Evolutionary conservation across 1,284 basidiomycete genomes (phyloP), one percentile per base, ranked within the genome.

Genomic region (Rhodotorula sp.): DNA sequence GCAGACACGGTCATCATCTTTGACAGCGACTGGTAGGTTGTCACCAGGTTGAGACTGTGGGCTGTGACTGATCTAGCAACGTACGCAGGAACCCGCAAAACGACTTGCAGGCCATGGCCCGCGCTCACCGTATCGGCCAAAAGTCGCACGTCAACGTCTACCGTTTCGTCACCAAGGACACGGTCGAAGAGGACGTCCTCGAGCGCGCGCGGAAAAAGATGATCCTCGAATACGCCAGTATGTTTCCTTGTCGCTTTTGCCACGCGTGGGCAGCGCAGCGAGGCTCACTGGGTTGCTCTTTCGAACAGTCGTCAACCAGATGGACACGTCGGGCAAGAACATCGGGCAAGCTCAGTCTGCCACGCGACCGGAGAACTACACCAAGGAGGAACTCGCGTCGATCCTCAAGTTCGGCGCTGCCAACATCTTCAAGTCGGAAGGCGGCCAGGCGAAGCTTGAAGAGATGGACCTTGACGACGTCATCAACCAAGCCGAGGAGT

Each of bases 401-500:
- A 97, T 99, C 70, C 87, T 99, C 82, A 99, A 99, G 84, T 99
- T 97, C 81, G 97, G 97, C 67, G 97, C 97, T 15, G 93, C 95
- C 82, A 97, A 92, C 84, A 95, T 99, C 87, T 98, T 98, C 85
- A 96, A 98, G 86, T 93, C 96, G 81, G 87, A 85, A 65, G 89
- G 91, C 72, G 93, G 97, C 82, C 94, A 89, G 82, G 88, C 95
- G 83, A 98, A 99, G 84, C 89, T 99, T 58, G 96, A 97, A 80
- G 94, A 98, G 81, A 95, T 99, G 93, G 95, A 99, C 82, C 88
- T 99, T 21, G 97, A 99, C 82, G 97, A 98, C 77, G 96, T 99
- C 79, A 87, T 99, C 67, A 96, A 91, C 80, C 91, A 93, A 75
- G 97, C 97, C 58, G 97, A 99, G 82, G 93, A 92, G 78, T 95